Evolutionary conservation across 1,139 yeast genomes (phyloP).

Genomic region (Hyphopichia wangnamkhiaoensis): DNA sequence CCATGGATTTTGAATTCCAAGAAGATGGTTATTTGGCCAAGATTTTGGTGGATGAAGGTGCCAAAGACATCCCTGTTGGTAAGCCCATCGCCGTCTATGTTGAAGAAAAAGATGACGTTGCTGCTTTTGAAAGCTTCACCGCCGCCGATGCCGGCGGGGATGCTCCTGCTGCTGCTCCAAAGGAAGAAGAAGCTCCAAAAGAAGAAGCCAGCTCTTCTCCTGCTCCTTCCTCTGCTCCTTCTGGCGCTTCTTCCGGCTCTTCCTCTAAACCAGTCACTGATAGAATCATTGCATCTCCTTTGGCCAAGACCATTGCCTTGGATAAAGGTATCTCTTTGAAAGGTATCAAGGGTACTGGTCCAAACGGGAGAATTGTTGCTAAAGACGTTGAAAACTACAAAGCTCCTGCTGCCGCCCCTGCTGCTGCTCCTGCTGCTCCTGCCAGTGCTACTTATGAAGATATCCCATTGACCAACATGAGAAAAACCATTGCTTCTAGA

Average conservation of each 20-base stretch:
- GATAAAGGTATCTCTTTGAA: conserved; percentile 89
- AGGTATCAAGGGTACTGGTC: conserved; percentile 89
- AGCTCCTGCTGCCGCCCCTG: conserved; percentile 46
- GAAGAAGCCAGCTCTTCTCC: conserved; percentile 20
- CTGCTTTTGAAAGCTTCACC: conserved; percentile 85
- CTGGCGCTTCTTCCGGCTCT: conserved; percentile 22
- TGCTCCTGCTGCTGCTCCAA: conserved; percentile 37
- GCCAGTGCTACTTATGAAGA: conserved; percentile 69
- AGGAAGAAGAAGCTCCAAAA: conserved; percentile 19
- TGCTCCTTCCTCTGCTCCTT: conserved; percentile 28
- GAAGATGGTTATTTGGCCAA: conserved; percentile 97
- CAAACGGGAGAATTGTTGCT: conserved; percentile 90
- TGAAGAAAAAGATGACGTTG: conserved; percentile 80
- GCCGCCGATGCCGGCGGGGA: conserved; percentile 75
- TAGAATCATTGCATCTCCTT: conserved; percentile 91
- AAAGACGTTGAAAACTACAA: conserved; percentile 79
- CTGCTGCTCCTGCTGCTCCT: conserved; percentile 52
- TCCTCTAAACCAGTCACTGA: conserved; percentile 16
- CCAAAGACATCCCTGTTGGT: conserved; percentile 90
- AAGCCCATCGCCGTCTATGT: conserved; percentile 97
- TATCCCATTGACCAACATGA: conserved; percentile 86
- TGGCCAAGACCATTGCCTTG: conserved; percentile 90
- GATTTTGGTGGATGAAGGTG: conserved; percentile 80
- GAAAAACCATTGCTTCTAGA: conserved; percentile 91
- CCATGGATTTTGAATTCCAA: conserved; percentile 98